Evolutionary conservation across 805 yeast species (phyloP), one percentile per base, ranked within the genome.

Genomic region (Yamadazyma akitaensis): DNA sequence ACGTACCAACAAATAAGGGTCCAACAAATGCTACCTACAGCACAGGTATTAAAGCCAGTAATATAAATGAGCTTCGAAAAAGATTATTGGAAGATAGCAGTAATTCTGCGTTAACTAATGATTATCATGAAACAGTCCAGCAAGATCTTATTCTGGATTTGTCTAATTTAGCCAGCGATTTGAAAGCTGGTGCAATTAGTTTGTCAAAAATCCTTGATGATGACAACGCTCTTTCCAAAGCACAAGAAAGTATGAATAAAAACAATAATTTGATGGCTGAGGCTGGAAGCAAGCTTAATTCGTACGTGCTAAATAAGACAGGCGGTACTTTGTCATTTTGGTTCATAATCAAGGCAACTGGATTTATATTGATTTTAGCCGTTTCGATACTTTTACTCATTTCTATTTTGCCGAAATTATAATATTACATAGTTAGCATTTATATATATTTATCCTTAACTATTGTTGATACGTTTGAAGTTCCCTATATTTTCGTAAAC

Each of bases 71-170:
- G 21, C 44, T 52, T 21, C 34, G 56, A 8, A 47, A 47, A 28
- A 36, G 53, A 21, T 32, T 52, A 38, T 40, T 49, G 24, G 37
- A 32, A 7, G 31, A 44, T 33, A 26, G 43, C 6, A 41, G 18
- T 36, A 24, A 30, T 18, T 36, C 50, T 5, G 34, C n/a, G 3
- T 37, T 39, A 13, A 25, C 48, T 40, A 72, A 72, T 49, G 60
- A 62, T 9, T 68, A 68, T 56, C 76, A 72, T 53, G 76, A 70
- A 46, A 61, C 66, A 10, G 47, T 70, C 21, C 85, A 81, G 57
- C 75, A 75, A 32, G 76, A 75, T 33, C 62, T 81, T 13, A 57
- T 80, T 28, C 61, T 59, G 25, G 84, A 81, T 35, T 63, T 81
- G 41, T 58, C 74, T 3, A 72, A 66, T 16, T 69, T 81, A 62